Percentiles rank a stretch among this genome's conserved stretches.
These are phyloP conservation scores for Xylaria hypoxylon DNA, from an alignment of 2,329 filamentous ascomycete genomes.

Conservation along the genomic window DNA sequence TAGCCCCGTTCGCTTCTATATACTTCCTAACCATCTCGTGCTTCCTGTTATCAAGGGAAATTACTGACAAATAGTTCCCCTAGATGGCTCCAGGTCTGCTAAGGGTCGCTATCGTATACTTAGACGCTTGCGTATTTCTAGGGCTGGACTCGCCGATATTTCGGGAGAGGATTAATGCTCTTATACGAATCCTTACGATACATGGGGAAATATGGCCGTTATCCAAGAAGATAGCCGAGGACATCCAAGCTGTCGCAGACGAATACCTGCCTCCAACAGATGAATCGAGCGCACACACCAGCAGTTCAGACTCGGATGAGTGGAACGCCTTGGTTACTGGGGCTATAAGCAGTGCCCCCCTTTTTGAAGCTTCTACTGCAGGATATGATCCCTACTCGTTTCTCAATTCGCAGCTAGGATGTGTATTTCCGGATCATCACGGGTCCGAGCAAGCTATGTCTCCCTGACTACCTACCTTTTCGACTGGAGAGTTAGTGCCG, in stretches of 20 bases:
- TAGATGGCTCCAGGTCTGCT: slow-evolving; percentile 43
- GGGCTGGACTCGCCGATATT: slow-evolving; percentile 50
- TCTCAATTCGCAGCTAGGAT: slow-evolving; percentile 17
- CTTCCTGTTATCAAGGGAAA: neutral
- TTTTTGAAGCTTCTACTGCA: slow-evolving; percentile 13
- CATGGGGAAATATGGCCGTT: slow-evolving; percentile 53
- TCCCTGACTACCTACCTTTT: slow-evolving; percentile 1
- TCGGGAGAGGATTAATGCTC: slow-evolving; percentile 50
- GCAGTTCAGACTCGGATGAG: slow-evolving; percentile 1
- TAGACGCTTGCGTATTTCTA: slow-evolving; percentile 52
- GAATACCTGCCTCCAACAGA: slow-evolving; percentile 41
- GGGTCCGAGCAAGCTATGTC: slow-evolving; percentile 1
- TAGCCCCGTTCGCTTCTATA: neutral
- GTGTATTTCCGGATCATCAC: slow-evolving; percentile 9
- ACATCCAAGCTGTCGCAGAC: slow-evolving; percentile 48
- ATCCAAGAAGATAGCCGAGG: slow-evolving; percentile 52
- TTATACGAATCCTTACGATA: slow-evolving; percentile 48
- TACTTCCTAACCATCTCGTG: too few species aligned
- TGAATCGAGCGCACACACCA: slow-evolving; percentile 1
- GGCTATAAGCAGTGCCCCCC: slow-evolving; percentile 20
- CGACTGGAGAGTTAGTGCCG: slow-evolving; percentile 1
- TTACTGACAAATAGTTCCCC: slow-evolving; percentile 8
- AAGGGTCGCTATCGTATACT: slow-evolving; percentile 48
- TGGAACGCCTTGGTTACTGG: slow-evolving; percentile 15
- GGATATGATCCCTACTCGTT: slow-evolving; percentile 21